Evolutionary conservation across 345 rosid species (phyloP).

Genomic region (Reutealis trisperma): DNA sequence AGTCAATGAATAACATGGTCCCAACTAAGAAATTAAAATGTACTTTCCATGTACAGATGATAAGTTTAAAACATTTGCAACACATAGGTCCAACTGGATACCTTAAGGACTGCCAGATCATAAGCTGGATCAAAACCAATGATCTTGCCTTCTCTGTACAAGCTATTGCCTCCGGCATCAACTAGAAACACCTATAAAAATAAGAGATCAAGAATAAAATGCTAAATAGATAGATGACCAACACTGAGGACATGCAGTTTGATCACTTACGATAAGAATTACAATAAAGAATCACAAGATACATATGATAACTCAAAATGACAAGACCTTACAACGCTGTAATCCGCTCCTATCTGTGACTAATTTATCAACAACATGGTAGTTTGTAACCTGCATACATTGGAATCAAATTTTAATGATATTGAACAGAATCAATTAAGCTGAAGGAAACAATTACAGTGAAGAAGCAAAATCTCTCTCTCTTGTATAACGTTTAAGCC

Average conservation of each 20-base stretch:
- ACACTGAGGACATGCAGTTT: not conserved
- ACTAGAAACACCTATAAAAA: slow-evolving; percentile 54
- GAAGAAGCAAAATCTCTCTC: not conserved
- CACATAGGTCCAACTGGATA: not conserved
- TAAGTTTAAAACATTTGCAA: not conserved
- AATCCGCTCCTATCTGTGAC: slow-evolving; percentile 69
- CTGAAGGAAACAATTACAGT: not conserved
- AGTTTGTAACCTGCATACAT: slow-evolving; percentile 68
- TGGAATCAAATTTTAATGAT: not conserved
- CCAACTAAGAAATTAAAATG: not conserved
- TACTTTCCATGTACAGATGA: not conserved
- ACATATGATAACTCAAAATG: slow-evolving; percentile 10
- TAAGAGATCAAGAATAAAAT: not conserved
- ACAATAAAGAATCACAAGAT: not conserved
- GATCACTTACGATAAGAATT: not conserved
- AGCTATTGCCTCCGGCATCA: slow-evolving; percentile 64
- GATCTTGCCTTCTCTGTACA: slow-evolving; percentile 63
- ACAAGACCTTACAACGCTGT: slow-evolving; percentile 79
- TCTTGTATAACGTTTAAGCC: not conserved
- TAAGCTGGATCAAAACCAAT: slow-evolving; percentile 75
- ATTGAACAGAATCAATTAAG: not conserved
- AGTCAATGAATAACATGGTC: not conserved
- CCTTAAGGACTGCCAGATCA: slow-evolving; percentile 90
- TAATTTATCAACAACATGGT: slow-evolving; percentile 80
- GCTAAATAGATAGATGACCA: not conserved